These are phyloP conservation scores for Blastomyces emzantsi DNA, from an alignment of 2,329 filamentous ascomycete genomes.

Conservation along the genomic window DNA sequence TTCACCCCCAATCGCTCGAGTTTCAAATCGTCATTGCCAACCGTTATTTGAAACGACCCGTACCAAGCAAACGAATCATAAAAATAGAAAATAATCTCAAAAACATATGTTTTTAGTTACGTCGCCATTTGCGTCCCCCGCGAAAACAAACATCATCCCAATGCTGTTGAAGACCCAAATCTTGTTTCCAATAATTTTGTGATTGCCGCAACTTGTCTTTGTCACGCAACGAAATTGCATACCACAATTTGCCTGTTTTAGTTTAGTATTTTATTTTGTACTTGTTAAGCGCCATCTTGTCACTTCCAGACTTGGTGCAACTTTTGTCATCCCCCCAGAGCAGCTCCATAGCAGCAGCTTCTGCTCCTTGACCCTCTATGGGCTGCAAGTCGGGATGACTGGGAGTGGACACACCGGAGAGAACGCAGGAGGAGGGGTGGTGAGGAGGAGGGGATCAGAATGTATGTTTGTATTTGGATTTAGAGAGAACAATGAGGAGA, in stretches of 20 bases:
- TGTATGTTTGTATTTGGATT: not conserved
- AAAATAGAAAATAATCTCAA: not conserved
- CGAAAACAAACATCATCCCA: not conserved
- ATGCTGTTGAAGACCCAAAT: no score
- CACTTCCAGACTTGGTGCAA: not conserved
- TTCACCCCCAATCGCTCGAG: not conserved
- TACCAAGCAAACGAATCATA: not conserved
- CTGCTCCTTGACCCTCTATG: not conserved
- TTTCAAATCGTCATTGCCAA: not conserved
- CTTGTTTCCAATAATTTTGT: not conserved
- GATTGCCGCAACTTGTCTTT: not conserved
- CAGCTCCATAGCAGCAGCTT: not conserved
- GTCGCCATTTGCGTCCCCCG: not conserved
- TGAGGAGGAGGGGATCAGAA: not conserved
- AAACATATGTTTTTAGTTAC: not conserved
- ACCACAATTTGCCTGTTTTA: not conserved
- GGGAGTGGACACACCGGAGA: not conserved
- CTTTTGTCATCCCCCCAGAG: not conserved
- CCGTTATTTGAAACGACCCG: not conserved
- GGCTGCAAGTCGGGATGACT: not conserved
- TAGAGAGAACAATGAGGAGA: not conserved
- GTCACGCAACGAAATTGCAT: not conserved
- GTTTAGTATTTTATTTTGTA: not conserved
- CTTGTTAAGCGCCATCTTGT: not conserved
- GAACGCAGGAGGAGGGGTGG: not conserved